phyloP scores from a whole-genome alignment of 2,329 filamentous ascomycete genomes.

The Zymoseptoria ardabiliae region DNA sequence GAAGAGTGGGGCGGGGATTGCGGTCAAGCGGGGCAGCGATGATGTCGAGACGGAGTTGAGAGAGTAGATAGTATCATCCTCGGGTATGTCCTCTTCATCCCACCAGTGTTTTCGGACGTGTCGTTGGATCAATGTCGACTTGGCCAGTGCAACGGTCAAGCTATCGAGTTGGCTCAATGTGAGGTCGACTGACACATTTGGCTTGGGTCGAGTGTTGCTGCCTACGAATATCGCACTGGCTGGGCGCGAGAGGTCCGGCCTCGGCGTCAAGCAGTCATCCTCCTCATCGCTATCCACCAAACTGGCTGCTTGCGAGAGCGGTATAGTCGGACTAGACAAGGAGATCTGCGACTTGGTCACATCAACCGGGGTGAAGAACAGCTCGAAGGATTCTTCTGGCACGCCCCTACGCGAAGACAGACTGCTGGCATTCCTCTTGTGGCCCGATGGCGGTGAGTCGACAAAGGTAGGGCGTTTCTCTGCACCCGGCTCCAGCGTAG shows the following conservation, averaged over 20 bases:
- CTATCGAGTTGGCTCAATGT: slow-evolving; percentile 18
- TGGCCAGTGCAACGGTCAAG: slow-evolving; percentile 18
- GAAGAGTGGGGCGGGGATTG: not conserved
- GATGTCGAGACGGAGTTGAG: slow-evolving; percentile 14
- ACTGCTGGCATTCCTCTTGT: slow-evolving; percentile 10
- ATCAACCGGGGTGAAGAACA: slow-evolving; percentile 24
- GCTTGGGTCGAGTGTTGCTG: not conserved
- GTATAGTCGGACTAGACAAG: slow-evolving; percentile 18
- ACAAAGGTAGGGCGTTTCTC: not conserved
- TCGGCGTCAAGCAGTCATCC: slow-evolving; percentile 11
- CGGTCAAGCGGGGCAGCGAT: slow-evolving; percentile 9
- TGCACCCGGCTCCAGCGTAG: not conserved
- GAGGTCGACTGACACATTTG: slow-evolving; percentile 12
- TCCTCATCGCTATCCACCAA: slow-evolving; percentile 13
- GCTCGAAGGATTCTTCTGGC: slow-evolving; percentile 9
- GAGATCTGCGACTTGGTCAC: slow-evolving; percentile 15
- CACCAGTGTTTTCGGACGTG: slow-evolving; percentile 22
- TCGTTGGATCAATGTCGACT: slow-evolving; percentile 17
- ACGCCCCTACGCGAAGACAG: slow-evolving; percentile 7
- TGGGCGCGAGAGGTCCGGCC: slow-evolving; percentile 5
- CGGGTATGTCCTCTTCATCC: slow-evolving; percentile 17
- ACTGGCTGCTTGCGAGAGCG: not conserved
- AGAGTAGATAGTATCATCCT: slow-evolving; percentile 15
- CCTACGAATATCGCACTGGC: slow-evolving; percentile 12
- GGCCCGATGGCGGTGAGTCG: not conserved